Conservation (phyloP, 805 yeast species). For the Yamadazyma akitaensis region DNA sequence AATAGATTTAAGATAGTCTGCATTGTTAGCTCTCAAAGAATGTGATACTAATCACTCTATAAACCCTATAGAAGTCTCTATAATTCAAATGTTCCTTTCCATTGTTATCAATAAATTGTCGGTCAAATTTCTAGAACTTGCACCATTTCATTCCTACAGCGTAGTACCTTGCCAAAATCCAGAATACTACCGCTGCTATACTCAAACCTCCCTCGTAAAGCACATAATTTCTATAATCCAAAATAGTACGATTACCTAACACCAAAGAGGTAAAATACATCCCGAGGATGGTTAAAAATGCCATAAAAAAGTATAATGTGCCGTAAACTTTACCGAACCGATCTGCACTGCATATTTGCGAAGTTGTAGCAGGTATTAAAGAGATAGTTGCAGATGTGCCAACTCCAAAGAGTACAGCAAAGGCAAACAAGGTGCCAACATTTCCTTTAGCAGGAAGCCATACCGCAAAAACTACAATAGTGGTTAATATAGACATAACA, state of each 20-base stretch:
- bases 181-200: slow-evolving; percentile 34
- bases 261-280: slow-evolving; percentile 26
- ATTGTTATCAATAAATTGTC: neutral
- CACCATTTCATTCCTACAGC: slow-evolving; percentile 43
- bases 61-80: neutral
- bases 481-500: slow-evolving; percentile 13
- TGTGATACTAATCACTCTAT: neutral
- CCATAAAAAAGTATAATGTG: slow-evolving; percentile 43
- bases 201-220: slow-evolving; percentile 43
- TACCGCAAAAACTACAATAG: slow-evolving; percentile 16
- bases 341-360: slow-evolving; percentile 53
- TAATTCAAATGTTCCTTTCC: neutral
- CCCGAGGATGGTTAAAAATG: slow-evolving; percentile 28
- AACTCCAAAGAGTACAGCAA: slow-evolving; percentile 52
- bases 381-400: slow-evolving; percentile 55
- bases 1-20: too few species aligned
- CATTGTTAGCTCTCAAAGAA: neutral
- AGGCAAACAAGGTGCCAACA: slow-evolving; percentile 39
- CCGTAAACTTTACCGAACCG: slow-evolving; percentile 56
- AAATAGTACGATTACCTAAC: slow-evolving; percentile 22
- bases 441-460: slow-evolving; percentile 31
- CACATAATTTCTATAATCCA: slow-evolving; percentile 42
- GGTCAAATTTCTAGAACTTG: slow-evolving; percentile 18
- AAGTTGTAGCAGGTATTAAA: slow-evolving; percentile 56
- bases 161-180: slow-evolving; percentile 42